Percentiles rank a stretch among this genome's conserved stretches.
phyloP scores from a whole-genome alignment of 164 flowering plant genomes.

The Magnolia changhungtana region DNA sequence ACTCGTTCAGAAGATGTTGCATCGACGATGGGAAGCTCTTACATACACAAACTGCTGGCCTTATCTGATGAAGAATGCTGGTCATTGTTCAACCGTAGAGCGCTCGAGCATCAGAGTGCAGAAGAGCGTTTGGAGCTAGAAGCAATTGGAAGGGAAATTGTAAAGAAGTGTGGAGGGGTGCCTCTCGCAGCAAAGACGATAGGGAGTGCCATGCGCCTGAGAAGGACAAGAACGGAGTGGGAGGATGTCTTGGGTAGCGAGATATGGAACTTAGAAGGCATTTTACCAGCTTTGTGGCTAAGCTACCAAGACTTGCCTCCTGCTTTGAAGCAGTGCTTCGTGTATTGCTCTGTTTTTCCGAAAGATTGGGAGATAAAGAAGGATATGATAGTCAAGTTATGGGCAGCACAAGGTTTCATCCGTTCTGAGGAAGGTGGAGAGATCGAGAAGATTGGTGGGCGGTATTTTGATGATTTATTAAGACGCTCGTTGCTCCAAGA shows the following conservation, averaged over 20 bases:
- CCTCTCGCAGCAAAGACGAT: neutral
- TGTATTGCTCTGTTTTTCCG: slow-evolving; percentile 9
- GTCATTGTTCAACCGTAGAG: neutral
- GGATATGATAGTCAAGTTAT: slow-evolving; percentile 1
- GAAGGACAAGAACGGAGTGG: neutral
- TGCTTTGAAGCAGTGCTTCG: slow-evolving; percentile 12
- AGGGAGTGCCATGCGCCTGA: neutral
- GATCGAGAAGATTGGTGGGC: slow-evolving; percentile 6
- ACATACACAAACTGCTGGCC: neutral
- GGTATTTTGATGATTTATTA: slow-evolving; percentile 9
- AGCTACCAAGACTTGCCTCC: slow-evolving; percentile 1
- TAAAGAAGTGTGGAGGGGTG: slow-evolving; percentile 3
- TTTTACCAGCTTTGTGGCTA: slow-evolving; percentile 2
- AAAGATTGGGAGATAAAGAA: neutral
- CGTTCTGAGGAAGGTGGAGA: neutral
- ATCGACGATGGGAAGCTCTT: neutral
- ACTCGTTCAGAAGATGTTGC: neutral
- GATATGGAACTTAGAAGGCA: neutral
- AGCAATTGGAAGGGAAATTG: neutral
- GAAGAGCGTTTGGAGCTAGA: neutral
- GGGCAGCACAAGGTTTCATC: slow-evolving; percentile 19
- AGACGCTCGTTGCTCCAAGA: slow-evolving; percentile 9
- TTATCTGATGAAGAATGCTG: slow-evolving; percentile 4
- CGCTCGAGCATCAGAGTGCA: neutral
- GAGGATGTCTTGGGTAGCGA: neutral